A percentile compares a stretch with the other conserved stretches of the same genome.
These are phyloP conservation scores for Maudiozyma pseudohumilis DNA, from an alignment of 805 yeast genomes.

Conservation along the genomic window DNA sequence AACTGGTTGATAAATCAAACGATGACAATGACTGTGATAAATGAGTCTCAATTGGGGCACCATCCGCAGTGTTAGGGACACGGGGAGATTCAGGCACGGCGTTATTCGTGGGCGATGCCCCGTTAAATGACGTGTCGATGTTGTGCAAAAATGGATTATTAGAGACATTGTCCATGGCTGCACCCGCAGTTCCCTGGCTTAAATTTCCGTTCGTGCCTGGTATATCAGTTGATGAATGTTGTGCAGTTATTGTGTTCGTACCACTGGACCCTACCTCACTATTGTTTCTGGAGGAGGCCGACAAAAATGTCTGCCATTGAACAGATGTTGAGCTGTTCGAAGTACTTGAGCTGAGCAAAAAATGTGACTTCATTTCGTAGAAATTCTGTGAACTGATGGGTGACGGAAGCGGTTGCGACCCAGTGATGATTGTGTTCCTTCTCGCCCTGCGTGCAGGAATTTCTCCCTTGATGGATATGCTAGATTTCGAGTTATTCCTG, in stretches of 20 bases:
- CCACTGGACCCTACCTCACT: not conserved
- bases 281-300: not conserved
- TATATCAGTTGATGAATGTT: too few relatives aligned
- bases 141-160: conserved; percentile 1
- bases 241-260: not conserved
- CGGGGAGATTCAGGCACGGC: too few relatives aligned
- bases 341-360: conserved; percentile 12
- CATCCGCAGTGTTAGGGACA: not conserved
- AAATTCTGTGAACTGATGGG: conserved; percentile 53
- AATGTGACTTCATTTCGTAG: conserved; percentile 26
- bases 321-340: conserved; percentile 7
- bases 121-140: not conserved
- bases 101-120: not conserved
- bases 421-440: conserved; percentile 70
- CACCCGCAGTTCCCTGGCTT: too few relatives aligned
- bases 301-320: not conserved
- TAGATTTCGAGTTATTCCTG: conserved; percentile 1
- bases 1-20: conserved; percentile 22
- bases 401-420: conserved; percentile 88
- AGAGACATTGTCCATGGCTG: not conserved
- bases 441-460: conserved; percentile 40
- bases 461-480: conserved; percentile 7
- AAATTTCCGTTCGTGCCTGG: too few relatives aligned
- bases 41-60: conserved; percentile 7
- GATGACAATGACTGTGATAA: conserved; percentile 33